A percentile compares a stretch with the other conserved stretches of the same genome.
Conservation (phyloP, 352 stramenopile genomes). For the Pythium pyrilobum region DNA sequence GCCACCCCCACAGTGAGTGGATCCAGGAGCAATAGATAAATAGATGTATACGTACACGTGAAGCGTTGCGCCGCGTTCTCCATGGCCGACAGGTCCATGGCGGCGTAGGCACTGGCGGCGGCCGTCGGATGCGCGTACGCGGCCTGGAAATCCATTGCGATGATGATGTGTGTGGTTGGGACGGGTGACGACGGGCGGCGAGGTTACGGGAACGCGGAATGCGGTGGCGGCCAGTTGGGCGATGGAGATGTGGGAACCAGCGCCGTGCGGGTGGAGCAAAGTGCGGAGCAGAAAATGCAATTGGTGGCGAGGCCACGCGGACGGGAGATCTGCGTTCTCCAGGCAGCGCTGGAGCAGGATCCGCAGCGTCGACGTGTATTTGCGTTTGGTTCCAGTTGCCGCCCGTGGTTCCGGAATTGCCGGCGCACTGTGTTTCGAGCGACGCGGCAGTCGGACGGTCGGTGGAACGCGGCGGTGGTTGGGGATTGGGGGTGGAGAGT, state of each 20-base stretch:
- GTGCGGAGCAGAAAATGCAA: no score
- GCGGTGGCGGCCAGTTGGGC: no score
- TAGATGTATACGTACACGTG: slow-evolving; percentile 41
- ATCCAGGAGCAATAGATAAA: background rate
- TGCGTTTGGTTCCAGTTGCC: no score
- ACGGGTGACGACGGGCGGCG: no score
- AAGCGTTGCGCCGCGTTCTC: slow-evolving; percentile 59
- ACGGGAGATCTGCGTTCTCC: no score
- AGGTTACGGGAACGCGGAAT: background rate
- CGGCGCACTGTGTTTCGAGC: slow-evolving; percentile 1
- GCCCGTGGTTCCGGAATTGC: no score
- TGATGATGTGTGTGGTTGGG: background rate
- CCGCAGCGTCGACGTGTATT: no score
- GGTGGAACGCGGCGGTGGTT: background rate
- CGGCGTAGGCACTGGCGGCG: slow-evolving; percentile 19
- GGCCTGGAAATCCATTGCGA: slow-evolving; percentile 18
- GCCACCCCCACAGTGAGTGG: background rate
- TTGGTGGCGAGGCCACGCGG: background rate
- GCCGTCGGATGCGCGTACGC: slow-evolving; percentile 16
- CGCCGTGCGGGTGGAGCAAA: no score
- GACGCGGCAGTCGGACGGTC: slow-evolving; percentile 5
- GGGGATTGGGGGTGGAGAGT: slow-evolving; percentile 3
- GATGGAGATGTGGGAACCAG: no score
- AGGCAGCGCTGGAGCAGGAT: no score
- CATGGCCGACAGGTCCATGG: slow-evolving; percentile 16